Evolutionary conservation across 73 alveolate genomes (phyloP).

Genomic region (Symbiodinium pilosum): DNA sequence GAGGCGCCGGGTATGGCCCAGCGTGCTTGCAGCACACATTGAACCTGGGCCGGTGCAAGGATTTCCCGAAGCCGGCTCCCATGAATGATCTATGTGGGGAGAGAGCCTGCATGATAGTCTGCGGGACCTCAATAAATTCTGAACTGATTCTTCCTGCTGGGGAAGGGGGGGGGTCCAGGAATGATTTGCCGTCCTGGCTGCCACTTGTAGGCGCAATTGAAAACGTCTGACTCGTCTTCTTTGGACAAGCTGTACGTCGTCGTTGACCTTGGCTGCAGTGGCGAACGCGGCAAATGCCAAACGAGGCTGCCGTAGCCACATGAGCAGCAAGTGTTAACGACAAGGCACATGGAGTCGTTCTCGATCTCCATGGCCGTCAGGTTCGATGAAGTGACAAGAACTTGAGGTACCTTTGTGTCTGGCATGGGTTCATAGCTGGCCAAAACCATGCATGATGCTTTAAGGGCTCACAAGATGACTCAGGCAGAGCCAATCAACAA

Average conservation of each 20-base stretch:
- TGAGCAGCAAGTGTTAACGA: background rate
- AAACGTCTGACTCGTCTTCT: slow-evolving; percentile 10
- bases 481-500: background rate
- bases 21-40: slow-evolving; percentile 28
- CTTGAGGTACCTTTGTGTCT: background rate
- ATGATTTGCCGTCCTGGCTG: background rate
- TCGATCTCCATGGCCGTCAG: background rate
- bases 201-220: background rate
- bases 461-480: no score
- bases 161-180: no score
- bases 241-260: background rate
- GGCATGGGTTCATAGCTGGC: no score
- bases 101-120: no score
- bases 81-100: no score
- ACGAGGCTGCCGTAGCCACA: background rate
- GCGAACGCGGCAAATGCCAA: background rate
- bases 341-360: background rate
- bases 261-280: background rate
- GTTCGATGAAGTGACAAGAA: background rate
- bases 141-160: no score
- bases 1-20: slow-evolving; percentile 55
- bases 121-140: no score
- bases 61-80: no score
- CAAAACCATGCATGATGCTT: background rate
- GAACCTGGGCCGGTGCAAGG: slow-evolving; percentile 7